A percentile compares a stretch with the other conserved stretches of the same genome.
These are phyloP conservation scores for Chernovozyma aurita DNA, from an alignment of 1,139 yeast species.

Conservation along the genomic window DNA sequence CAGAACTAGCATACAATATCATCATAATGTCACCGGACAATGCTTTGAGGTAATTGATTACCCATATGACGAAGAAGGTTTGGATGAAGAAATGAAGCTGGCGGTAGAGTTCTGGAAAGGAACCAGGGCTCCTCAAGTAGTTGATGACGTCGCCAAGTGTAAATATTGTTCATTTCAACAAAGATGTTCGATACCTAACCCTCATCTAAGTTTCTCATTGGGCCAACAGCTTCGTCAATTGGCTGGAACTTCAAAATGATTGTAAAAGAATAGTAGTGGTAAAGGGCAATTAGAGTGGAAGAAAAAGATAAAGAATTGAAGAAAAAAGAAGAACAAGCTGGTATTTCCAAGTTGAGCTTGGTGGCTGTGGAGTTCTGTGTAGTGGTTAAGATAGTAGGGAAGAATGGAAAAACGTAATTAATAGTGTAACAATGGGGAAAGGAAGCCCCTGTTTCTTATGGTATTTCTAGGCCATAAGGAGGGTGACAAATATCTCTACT, in stretches of 20 bases:
- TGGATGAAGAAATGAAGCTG: slow-evolving; percentile 22
- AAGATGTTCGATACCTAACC: slow-evolving; percentile 31
- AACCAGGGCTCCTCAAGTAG: slow-evolving; percentile 36
- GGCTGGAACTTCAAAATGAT: neutral
- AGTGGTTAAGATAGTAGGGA: too few relatives aligned
- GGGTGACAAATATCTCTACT: too few relatives aligned
- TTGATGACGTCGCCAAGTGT: slow-evolving; percentile 38
- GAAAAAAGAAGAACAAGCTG: too few relatives aligned
- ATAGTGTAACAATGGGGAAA: too few relatives aligned
- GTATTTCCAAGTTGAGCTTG: too few relatives aligned
- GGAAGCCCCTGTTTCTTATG: too few relatives aligned
- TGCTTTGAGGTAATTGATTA: slow-evolving; percentile 37
- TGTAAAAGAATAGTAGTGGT: too few relatives aligned
- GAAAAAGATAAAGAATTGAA: too few relatives aligned
- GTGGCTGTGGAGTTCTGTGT: too few relatives aligned
- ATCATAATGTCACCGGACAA: slow-evolving; percentile 26
- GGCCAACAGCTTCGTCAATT: slow-evolving; percentile 1
- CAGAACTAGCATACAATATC: slow-evolving; percentile 49
- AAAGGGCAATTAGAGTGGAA: too few relatives aligned
- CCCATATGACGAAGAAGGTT: slow-evolving; percentile 23
- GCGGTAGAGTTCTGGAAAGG: slow-evolving; percentile 57
- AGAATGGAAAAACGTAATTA: too few relatives aligned
- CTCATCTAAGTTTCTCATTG: slow-evolving; percentile 3
- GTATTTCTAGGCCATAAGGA: too few relatives aligned
- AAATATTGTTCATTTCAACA: slow-evolving; percentile 48